Base-by-base conservation (phyloP, 2,329 filamentous ascomycete species). In the Zymoseptoria passerinii region DNA sequence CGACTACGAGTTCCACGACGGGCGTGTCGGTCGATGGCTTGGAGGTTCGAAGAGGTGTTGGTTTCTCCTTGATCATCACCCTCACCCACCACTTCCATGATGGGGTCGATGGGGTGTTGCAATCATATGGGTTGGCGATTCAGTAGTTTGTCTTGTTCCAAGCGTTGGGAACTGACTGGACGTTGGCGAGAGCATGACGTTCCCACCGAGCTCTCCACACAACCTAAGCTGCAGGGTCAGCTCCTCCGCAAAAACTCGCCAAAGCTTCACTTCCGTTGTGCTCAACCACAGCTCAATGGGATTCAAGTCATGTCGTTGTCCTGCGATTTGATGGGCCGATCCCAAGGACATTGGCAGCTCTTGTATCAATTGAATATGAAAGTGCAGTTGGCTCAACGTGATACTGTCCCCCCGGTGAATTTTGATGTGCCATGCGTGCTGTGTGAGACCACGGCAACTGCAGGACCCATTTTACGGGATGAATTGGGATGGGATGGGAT, bases 251-350 rank as follows among this genome's bases (percentile, higher is more conserved):
- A 44, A 44, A 44, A 44, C 35, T n/a, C 35, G 35, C 35, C 35
- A 44, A 44, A 44, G 35, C 35, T 44, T 44, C 35, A 44, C 35
- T 44, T 44, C n/a, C 51, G 55, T 54, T 60, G 51, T 57, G 60
- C 61, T 65, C 61, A 63, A 57, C 63, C 59, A 61, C 61, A 61
- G 61, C 57, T 63, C 27, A 50, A 50, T 52, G 52, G 54, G n/a
- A 54, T 58, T 49, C 44, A 44, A 35, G 50, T 53, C 50, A 50
- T 54, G 56, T 54, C 23, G 49, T 13, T 44, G 10, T n/a, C 10
- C 7, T 16, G 2, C 35, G 2, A 40, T 40, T 13, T 16, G 35
- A 40, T n/a, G n/a, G 35, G 9, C 3, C 9, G 35, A 23, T 23
- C 4, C 23, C 23, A 4, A 23, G 23, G 23, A 23, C 2, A 23